Evolutionary conservation across 805 yeast species (phyloP).

Genomic region (Myxozyma sirexii): DNA sequence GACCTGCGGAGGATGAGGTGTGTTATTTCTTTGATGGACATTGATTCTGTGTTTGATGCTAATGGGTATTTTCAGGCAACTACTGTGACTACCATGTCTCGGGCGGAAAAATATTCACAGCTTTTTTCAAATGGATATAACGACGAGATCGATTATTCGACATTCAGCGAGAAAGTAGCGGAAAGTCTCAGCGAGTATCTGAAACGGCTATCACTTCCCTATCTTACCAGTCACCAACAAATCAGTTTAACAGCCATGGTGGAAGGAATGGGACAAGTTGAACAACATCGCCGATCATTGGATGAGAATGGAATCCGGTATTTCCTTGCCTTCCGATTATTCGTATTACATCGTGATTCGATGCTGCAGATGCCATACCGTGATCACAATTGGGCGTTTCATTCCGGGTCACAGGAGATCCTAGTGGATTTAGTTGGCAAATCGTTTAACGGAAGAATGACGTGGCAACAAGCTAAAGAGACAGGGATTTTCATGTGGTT

Average conservation of each 20-base stretch:
- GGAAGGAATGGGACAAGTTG: conserved; percentile 61
- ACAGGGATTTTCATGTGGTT: conserved; percentile 77
- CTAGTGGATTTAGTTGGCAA: conserved; percentile 55
- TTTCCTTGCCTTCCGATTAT: conserved; percentile 36
- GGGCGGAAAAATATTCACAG: conserved; percentile 24
- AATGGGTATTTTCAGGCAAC: background rate
- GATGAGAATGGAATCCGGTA: conserved; percentile 74
- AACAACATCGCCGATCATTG: conserved; percentile 47
- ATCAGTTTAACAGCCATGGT: conserved; percentile 73
- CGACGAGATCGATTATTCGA: conserved; percentile 17
- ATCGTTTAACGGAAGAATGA: conserved; percentile 50
- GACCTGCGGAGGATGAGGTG: conserved; percentile 17
- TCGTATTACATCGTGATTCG: conserved; percentile 52
- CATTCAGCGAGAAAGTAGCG: conserved; percentile 50
- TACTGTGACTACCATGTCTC: conserved; percentile 3
- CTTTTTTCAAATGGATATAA: conserved; percentile 9
- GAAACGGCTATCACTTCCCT: conserved; percentile 69
- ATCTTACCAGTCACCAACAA: conserved; percentile 88
- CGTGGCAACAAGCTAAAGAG: conserved; percentile 63
- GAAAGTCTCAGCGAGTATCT: conserved; percentile 60
- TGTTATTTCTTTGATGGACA: background rate
- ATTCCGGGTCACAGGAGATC: conserved; percentile 74
- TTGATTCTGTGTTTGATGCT: background rate
- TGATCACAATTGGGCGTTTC: conserved; percentile 85
- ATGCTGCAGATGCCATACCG: conserved; percentile 68